Evolutionary conservation across 306 rosid genomes (phyloP), one percentile per base, ranked within the genome.

Genomic region (Acacia acuminata): DNA sequence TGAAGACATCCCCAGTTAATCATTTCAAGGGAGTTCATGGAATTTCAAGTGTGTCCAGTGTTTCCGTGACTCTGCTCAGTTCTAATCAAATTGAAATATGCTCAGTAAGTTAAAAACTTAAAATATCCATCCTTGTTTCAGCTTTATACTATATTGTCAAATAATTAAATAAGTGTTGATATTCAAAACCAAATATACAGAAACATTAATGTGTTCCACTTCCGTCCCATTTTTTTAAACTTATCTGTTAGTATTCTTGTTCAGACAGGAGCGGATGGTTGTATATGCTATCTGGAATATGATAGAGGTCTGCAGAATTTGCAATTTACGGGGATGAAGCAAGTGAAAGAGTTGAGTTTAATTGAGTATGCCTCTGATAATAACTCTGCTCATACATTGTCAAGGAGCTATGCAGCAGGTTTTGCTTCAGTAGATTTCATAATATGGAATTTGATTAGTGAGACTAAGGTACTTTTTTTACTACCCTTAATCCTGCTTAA

Each of bases 181-280:
- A 65, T 69, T 65, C 63, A 60, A 77, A 25, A 36, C 40, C 12
- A 4, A 53, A 44, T 64, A 71, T 48, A 74, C 66, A 56, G 63
- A 71, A 32, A 36, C 83, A 55, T 42, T 61, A 0, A 42, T 76
- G 77, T 66, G 61, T 61, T 79, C 65, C 43, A 24, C 50, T 76
- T 24, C 80, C 70, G 36, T 83, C 66, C 51, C 53, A 79, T 72
- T 73, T 47, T 58, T 15, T 15, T 65, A 48, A 48, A 27, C 27
- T 70, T 61, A 60, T 79, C 55, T 72, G 22, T 66, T 77, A 85
- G 69, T 47, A 76, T 83, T 84, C 81, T 73, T 71, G 22, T 82
- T 90, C 93, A 96, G 98, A 93, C 98, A 24, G 99, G 99, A 71
- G 99, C 91, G 72, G 99, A 96, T 88, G 98, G 99, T 76, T 96